Base-by-base conservation (phyloP, 2,329 filamentous ascomycete genomes). In the Fusarium sp. region DNA sequence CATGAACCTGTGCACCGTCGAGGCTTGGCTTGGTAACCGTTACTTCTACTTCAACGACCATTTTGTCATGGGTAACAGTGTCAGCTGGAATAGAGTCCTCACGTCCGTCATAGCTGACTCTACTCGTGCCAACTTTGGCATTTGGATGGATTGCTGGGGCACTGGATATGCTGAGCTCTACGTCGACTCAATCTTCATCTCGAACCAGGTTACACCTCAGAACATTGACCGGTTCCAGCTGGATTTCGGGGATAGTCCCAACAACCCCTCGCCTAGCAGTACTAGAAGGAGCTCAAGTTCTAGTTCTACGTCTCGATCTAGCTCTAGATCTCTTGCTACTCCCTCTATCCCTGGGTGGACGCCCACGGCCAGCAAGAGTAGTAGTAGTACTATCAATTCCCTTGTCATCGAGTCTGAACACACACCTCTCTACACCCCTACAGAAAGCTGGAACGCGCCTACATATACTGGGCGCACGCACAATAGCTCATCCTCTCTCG, bases 111-210 rank as follows among this genome's bases (percentile, higher is more conserved):
- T 18, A n/a, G 67, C 63, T 1, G 67, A 68, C 7, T 33, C 62
- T 1, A 6, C 27, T 1, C 56, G 48, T 6, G 64, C 71, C 5
- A 54, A 18, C 14, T 68, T 74, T 7, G 50, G 67, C 6, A 71
- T 74, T 27, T 60, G 54, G 1, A 45, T 71, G 16, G 52, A 24
- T 13, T 74, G 71, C 13, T 22, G n/a, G 0, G 64, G 60, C 1
- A 52, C 20, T 11, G 71, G 71, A 2, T 8, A 35, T 4, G 48
- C 59, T 0, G 29, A 20, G 10, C 56, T 74, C 1, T 61, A 71
- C 10, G n/a, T 74, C 1, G 67, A 74, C 29, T 65, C 67, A 2
- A 33, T 74, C 5, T 74, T 74, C 6, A 8, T 74, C 2, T 74
- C 64, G 2, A 74, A 74, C 2, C 14, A 74, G 7, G 71, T 74